phyloP scores from a whole-genome alignment of 139 green algal species.

The Eudorina sp. region DNA sequence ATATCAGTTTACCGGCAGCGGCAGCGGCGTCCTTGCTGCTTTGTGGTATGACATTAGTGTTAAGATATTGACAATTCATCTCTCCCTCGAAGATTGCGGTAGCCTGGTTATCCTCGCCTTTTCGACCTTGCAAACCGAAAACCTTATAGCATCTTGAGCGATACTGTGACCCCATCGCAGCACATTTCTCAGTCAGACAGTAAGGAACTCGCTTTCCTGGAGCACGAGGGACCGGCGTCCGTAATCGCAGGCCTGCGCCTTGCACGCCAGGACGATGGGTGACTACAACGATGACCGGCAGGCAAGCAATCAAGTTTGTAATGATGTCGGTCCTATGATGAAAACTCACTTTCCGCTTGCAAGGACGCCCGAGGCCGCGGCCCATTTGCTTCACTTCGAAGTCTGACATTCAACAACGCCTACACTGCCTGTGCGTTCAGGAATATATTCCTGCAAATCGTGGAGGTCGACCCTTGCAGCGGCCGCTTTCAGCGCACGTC shows the following conservation, averaged over 20 bases:
- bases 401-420: background rate
- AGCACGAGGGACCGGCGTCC: constrained; percentile 9
- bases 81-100: background rate
- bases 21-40: too few species aligned
- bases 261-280: background rate
- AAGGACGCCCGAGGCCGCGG: background rate
- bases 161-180: background rate
- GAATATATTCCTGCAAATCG: constrained; percentile 38
- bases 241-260: background rate
- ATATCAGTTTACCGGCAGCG: background rate
- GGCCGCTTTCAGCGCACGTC: constrained; percentile 30
- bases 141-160: constrained; percentile 11
- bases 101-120: background rate
- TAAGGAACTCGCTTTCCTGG: background rate
- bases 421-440: background rate
- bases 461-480: background rate
- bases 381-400: constrained; percentile 3
- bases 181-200: background rate
- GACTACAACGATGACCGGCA: constrained; percentile 29
- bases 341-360: background rate
- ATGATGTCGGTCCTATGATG: too few species aligned
- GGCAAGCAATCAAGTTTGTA: background rate
- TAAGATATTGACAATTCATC: too few species aligned
- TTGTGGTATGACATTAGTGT: too few species aligned
- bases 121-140: background rate